phyloP scores from a whole-genome alignment of 164 flowering plant species.

The Buxus sempervirens region DNA sequence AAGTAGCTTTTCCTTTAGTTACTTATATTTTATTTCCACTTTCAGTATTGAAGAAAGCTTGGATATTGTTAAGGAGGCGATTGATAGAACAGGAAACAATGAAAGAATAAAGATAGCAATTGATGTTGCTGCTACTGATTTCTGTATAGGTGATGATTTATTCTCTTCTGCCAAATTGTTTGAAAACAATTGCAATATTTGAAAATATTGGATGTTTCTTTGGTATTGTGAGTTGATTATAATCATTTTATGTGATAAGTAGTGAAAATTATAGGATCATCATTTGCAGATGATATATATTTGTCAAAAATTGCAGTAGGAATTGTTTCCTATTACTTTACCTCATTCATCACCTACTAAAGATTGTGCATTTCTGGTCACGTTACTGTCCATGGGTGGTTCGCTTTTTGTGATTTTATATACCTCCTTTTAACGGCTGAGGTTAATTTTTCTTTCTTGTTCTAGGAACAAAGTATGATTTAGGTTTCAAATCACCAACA shows the following conservation, averaged over 20 bases:
- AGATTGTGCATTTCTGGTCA: neutral
- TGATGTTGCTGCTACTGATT: conserved; percentile 83
- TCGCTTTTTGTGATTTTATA: neutral
- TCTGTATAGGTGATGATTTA: conserved; percentile 71
- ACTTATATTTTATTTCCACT: neutral
- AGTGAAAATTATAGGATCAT: too few relatives aligned
- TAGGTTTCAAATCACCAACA: conserved; percentile 70
- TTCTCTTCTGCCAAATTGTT: conserved; percentile 10
- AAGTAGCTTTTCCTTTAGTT: neutral
- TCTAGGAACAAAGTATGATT: conserved; percentile 87
- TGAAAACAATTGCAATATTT: neutral
- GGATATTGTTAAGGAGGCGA: conserved; percentile 91
- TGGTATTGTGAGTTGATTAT: neutral
- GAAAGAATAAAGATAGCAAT: conserved; percentile 85
- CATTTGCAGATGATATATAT: neutral
- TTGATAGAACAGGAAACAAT: conserved; percentile 71
- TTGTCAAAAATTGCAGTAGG: neutral
- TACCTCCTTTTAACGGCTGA: neutral
- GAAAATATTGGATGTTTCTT: conserved; percentile 2
- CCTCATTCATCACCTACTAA: neutral
- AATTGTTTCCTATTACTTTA: neutral
- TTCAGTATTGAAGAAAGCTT: conserved; percentile 78
- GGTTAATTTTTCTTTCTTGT: conserved; percentile 8
- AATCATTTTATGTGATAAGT: too few relatives aligned
- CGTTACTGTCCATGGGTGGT: neutral